Evolutionary conservation across 768 basidiomycete genomes (phyloP).

Genomic region (Tubosaeta sp.): DNA sequence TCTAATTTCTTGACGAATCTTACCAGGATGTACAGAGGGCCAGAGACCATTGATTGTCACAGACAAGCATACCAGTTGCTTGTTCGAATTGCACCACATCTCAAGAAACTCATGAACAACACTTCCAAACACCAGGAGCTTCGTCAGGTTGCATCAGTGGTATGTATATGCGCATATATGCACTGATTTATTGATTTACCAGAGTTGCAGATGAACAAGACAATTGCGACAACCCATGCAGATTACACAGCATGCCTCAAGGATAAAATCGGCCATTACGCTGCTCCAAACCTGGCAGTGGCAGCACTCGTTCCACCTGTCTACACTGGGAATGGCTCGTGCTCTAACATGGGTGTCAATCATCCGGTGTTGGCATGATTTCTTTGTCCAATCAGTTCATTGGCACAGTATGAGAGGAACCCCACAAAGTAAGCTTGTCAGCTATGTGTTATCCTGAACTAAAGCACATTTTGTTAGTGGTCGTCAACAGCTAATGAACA

Average conservation of each 20-base stretch:
- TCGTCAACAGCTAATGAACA: background rate
- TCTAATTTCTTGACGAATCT: background rate
- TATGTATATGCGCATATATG: background rate
- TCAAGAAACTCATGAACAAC: background rate
- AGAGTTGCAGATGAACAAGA: background rate
- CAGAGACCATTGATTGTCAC: background rate
- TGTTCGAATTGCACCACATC: background rate
- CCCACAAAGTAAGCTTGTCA: background rate
- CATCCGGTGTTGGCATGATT: background rate
- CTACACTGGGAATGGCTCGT: background rate
- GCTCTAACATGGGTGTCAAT: background rate
- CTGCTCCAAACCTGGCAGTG: background rate
- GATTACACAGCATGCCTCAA: background rate
- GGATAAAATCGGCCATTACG: background rate
- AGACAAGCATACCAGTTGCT: background rate
- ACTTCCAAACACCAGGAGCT: background rate
- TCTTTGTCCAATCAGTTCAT: background rate
- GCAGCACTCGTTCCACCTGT: background rate
- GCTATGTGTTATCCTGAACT: background rate
- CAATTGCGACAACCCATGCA: background rate
- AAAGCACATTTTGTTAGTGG: background rate
- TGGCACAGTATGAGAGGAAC: background rate
- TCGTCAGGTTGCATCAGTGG: background rate
- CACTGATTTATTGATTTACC: background rate
- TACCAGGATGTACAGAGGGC: background rate